Percentiles rank a stretch among this genome's conserved stretches.
These are phyloP conservation scores for Cucurbita moschata DNA, from an alignment of 306 rosid species.

Conservation along the genomic window DNA sequence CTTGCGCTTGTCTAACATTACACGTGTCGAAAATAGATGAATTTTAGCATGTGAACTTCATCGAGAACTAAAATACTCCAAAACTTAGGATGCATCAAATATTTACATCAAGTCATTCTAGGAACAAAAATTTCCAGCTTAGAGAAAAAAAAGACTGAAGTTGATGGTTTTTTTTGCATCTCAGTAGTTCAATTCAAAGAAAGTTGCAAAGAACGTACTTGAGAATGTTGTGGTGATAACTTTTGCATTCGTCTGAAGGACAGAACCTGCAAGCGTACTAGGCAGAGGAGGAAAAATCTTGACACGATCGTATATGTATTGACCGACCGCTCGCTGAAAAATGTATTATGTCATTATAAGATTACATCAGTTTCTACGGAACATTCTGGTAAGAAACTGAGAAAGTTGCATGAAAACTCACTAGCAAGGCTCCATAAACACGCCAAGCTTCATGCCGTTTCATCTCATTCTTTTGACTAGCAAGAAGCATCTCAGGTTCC, in stretches of 20 bases:
- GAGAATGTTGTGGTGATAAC: conserved; percentile 19
- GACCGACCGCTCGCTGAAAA: conserved; percentile 70
- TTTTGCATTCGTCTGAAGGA: conserved; percentile 35
- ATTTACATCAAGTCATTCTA: not conserved
- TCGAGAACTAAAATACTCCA: not conserved
- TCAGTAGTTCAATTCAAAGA: not conserved
- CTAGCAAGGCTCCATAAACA: conserved; percentile 86
- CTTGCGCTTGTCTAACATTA: conserved; percentile 54
- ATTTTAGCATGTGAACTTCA: not conserved
- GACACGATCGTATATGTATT: conserved; percentile 41
- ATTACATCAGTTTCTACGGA: not conserved
- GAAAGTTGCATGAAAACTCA: conserved; percentile 18
- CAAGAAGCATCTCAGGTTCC: conserved; percentile 34
- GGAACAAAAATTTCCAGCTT: not conserved
- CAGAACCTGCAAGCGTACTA: conserved; percentile 25
- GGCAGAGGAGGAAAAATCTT: conserved; percentile 33
- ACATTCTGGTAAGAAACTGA: not conserved
- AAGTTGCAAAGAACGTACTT: conserved; percentile 24
- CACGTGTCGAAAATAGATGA: not conserved
- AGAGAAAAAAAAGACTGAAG: not conserved
- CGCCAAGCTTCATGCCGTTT: conserved; percentile 84
- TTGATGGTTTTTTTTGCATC: not conserved
- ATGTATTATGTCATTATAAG: not conserved
- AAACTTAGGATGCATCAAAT: not conserved
- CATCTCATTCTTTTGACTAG: conserved; percentile 47